These are phyloP conservation scores for Orychophragmus violaceus DNA, from an alignment of 345 rosid species.

Conservation along the genomic window DNA sequence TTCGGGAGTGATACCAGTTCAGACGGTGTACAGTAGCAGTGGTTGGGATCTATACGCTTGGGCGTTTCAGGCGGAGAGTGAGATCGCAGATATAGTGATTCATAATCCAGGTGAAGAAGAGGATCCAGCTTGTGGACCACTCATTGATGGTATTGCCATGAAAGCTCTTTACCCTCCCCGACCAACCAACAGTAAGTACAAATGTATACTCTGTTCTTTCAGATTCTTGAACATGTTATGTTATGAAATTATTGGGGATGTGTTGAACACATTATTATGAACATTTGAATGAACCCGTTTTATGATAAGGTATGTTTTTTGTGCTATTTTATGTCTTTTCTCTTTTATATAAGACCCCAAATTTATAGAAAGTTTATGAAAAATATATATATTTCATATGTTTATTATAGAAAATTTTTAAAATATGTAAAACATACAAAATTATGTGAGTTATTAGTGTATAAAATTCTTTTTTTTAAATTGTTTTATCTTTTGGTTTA, in stretches of 20 bases:
- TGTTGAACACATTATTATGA: no score
- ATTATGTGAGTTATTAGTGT: no score
- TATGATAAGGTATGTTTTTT: no score
- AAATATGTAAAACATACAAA: no score
- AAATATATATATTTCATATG: no score
- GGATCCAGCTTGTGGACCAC: slow-evolving; percentile 87
- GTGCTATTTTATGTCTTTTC: no score
- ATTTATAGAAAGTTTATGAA: no score
- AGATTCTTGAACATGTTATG: neutral
- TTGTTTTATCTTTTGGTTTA: no score
- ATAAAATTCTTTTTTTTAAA: no score
- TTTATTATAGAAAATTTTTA: no score
- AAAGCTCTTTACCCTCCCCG: slow-evolving; percentile 56
- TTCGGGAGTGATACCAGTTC: slow-evolving; percentile 69
- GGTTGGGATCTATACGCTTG: slow-evolving; percentile 88
- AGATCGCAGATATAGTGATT: slow-evolving; percentile 42
- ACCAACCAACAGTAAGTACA: slow-evolving; percentile 47
- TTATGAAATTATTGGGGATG: neutral
- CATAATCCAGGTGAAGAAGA: slow-evolving; percentile 84
- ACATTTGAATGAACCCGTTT: no score
- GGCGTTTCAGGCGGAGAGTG: slow-evolving; percentile 54
- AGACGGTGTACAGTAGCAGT: slow-evolving; percentile 68
- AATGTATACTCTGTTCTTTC: neutral
- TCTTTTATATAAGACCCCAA: no score
- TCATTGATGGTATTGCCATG: slow-evolving; percentile 69